These are phyloP conservation scores for Fermentozyma sake DNA, from an alignment of 1,139 yeast species.

Conservation along the genomic window DNA sequence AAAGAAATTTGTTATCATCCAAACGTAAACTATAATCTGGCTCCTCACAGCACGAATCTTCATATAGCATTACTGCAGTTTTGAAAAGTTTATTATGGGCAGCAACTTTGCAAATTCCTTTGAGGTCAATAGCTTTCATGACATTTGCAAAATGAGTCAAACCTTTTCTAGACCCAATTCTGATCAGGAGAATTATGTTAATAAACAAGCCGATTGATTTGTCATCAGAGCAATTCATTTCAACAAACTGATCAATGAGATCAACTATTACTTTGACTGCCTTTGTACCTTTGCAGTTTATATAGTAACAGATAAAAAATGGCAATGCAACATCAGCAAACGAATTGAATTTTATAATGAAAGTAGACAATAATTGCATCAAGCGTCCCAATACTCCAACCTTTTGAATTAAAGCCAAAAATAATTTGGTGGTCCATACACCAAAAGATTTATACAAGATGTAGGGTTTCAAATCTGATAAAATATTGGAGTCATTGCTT, in stretches of 20 bases:
- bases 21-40: conserved; percentile 1
- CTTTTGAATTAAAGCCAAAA: conserved; percentile 32
- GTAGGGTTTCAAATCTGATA: conserved; percentile 1
- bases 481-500: conserved; percentile 11
- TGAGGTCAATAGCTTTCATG: conserved; percentile 30
- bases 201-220: conserved; percentile 25
- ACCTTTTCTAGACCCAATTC: conserved; percentile 39
- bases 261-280: conserved; percentile 8
- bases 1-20: conserved; percentile 17
- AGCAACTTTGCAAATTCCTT: conserved; percentile 31
- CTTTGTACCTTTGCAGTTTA: conserved; percentile 13
- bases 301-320: conserved; percentile 18
- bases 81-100: conserved; percentile 30
- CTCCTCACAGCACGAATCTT: conserved; percentile 34
- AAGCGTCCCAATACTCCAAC: conserved; percentile 18
- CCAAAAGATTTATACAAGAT: conserved; percentile 11
- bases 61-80: conserved; percentile 53
- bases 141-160: conserved; percentile 28
- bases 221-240: background rate
- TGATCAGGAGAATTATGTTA: conserved; percentile 35
- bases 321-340: conserved; percentile 24
- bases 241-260: conserved; percentile 1
- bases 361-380: conserved; percentile 21
- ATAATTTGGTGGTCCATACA: conserved; percentile 28
- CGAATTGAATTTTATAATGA: conserved; percentile 18